Evolutionary conservation across 2,329 filamentous ascomycete genomes (phyloP), one percentile per base, ranked within the genome.

Genomic region (Pseudopyricularia javanii): DNA sequence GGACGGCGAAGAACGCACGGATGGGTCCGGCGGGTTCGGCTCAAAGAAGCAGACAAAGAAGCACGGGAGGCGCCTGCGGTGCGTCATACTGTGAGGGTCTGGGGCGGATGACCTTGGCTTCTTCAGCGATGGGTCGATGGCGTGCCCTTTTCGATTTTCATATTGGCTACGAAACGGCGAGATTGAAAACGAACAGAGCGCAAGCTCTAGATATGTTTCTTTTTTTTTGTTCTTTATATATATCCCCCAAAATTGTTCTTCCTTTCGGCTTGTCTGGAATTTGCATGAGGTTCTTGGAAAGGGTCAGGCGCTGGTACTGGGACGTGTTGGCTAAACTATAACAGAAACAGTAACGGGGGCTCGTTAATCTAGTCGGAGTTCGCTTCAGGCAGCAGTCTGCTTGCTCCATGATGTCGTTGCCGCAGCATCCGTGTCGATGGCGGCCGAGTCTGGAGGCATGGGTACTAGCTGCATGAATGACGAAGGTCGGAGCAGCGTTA

Each of bases 41-140:
- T 63, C 66, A 40, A 64, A 61, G 50, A 66, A 65, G 50, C 62
- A 61, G 47, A 63, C 56, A 35, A 54, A 63, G 53, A 62, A 63
- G 52, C 61, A 59, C n/a, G 57, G 63, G 40, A 47, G 58, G 55
- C 66, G 69, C 24, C 65, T 66, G 3, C 67, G 64, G 56, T 76
- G 74, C 54, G 64, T 68, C 12, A 73, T 76, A 51, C 62, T 76
- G 43, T 75, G 60, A 69, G 9, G n/a, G 22, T 3, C n/a, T 15
- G 15, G 4, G 11, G 26, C 8, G 12, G 8, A 8, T 50, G 11
- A 49, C 11, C 20, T 26, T 30, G 26, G 20, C 49, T 8, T 26
- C 22, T 50, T 9, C 12, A 32, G n/a, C 11, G 22, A n/a, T 32
- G n/a, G 1, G 26, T 17, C 9, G 7, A 20, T 30, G 8, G 9